Conservation (phyloP, 2,329 filamentous ascomycete genomes). For the Neoscytalidium dimidiatum region DNA sequence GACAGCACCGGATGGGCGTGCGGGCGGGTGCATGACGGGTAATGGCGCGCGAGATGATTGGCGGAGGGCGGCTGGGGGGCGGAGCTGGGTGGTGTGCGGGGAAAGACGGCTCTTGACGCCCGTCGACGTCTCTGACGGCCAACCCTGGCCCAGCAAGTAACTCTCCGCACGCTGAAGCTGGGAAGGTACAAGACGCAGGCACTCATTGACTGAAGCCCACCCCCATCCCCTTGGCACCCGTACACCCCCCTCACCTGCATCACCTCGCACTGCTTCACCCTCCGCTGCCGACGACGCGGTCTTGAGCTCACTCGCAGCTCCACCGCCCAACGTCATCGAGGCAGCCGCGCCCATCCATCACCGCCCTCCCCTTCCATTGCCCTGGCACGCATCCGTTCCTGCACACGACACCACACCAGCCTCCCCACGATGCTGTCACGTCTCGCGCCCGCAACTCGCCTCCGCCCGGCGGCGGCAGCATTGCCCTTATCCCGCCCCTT, state of each 20-base stretch:
- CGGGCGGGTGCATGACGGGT: not conserved
- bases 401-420: not conserved
- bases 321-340: conserved; percentile 17
- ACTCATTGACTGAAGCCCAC: conserved; percentile 6
- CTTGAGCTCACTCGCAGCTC: conserved; percentile 18
- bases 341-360: not conserved
- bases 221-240: conserved; percentile 8
- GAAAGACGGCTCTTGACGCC: conserved; percentile 6
- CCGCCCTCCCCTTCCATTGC: not conserved
- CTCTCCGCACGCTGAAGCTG: conserved; percentile 4
- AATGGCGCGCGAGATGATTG: not conserved
- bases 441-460: conserved; percentile 13
- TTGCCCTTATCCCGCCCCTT: conserved; percentile 14
- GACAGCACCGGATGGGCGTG: conserved; percentile 6
- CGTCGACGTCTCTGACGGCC: not conserved
- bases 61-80: not conserved
- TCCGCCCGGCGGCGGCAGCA: not conserved
- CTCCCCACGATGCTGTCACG: conserved; percentile 16
- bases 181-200: conserved; percentile 19
- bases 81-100: conserved; percentile 9
- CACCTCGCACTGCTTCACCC: conserved; percentile 1
- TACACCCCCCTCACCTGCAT: conserved; percentile 15
- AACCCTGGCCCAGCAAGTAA: conserved; percentile 8
- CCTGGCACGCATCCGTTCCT: conserved; percentile 8
- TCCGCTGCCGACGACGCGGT: conserved; percentile 9